Evolutionary conservation across 2,329 filamentous ascomycete genomes (phyloP).

Genomic region (Verticillium dahliae): DNA sequence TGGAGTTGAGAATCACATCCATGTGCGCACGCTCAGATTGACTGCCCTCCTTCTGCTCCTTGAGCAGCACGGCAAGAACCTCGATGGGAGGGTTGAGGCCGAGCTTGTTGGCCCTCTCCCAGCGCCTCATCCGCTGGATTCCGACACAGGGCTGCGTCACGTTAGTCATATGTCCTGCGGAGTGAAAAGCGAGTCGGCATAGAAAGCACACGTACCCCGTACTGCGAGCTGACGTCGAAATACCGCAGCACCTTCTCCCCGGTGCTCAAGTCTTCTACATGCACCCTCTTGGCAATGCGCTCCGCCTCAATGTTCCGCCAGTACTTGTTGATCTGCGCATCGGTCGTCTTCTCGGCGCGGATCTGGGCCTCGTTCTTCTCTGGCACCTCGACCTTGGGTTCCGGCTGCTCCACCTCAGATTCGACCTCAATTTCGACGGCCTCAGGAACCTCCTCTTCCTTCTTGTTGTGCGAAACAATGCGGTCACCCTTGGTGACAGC

Average conservation of each 20-base stretch:
- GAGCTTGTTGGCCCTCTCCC: constrained; percentile 79
- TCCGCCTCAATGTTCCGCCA: constrained; percentile 68
- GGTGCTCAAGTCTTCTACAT: constrained; percentile 65
- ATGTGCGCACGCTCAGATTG: constrained; percentile 62
- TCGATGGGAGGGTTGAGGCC: constrained; percentile 84
- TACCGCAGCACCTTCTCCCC: constrained; percentile 85
- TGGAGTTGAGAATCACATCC: constrained; percentile 56
- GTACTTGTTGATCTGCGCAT: constrained; percentile 67
- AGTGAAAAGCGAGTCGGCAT: not conserved
- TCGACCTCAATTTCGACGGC: constrained; percentile 12
- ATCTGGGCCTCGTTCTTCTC: constrained; percentile 46
- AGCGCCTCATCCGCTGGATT: constrained; percentile 72
- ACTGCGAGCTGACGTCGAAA: constrained; percentile 88
- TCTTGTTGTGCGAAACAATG: constrained; percentile 24
- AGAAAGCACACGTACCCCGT: constrained; percentile 62
- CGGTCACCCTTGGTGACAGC: constrained; percentile 21
- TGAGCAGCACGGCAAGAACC: constrained; percentile 77
- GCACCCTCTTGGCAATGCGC: constrained; percentile 63
- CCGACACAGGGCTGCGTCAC: constrained; percentile 73
- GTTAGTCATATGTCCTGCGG: not conserved
- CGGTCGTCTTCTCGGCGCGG: constrained; percentile 57
- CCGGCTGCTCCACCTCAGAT: constrained; percentile 13
- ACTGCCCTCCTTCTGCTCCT: constrained; percentile 52
- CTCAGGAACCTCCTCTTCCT: constrained; percentile 13
- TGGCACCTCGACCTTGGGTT: constrained; percentile 16